phyloP scores from a whole-genome alignment of 2,329 filamentous ascomycete genomes.

The Gnomoniopsis sp. region DNA sequence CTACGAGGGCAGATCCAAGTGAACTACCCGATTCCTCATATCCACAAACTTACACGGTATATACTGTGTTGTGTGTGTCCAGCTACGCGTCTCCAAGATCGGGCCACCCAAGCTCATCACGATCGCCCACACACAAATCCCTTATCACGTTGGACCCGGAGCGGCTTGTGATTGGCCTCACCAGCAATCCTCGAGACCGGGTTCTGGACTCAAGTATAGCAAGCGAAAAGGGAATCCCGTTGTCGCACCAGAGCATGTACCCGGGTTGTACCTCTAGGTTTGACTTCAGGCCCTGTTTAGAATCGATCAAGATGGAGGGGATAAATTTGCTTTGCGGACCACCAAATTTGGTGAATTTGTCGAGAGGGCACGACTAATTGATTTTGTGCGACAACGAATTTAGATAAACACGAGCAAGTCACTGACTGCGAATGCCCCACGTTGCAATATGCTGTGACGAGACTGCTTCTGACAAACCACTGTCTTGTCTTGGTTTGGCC shows the following conservation, averaged over 20 bases:
- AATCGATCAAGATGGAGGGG: background rate
- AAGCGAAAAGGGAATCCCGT: background rate
- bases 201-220: background rate
- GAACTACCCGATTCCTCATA: too few species aligned
- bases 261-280: background rate
- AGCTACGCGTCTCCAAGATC: background rate
- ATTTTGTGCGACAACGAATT: background rate
- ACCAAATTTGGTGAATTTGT: background rate
- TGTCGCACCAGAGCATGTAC: conserved; percentile 3
- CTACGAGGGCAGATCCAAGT: too few species aligned
- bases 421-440: conserved; percentile 2
- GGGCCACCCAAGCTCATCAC: background rate
- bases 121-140: conserved; percentile 6
- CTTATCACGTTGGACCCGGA: conserved; percentile 16
- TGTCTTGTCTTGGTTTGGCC: background rate
- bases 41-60: too few species aligned
- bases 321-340: background rate
- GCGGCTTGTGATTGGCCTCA: conserved; percentile 14
- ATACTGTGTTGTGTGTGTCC: background rate
- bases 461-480: background rate
- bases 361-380: background rate
- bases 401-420: background rate
- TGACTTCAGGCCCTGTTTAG: background rate
- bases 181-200: background rate
- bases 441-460: conserved; percentile 2